These are phyloP conservation scores for Xylaria sp. DNA, from an alignment of 2,329 filamentous ascomycete species.

Conservation along the genomic window DNA sequence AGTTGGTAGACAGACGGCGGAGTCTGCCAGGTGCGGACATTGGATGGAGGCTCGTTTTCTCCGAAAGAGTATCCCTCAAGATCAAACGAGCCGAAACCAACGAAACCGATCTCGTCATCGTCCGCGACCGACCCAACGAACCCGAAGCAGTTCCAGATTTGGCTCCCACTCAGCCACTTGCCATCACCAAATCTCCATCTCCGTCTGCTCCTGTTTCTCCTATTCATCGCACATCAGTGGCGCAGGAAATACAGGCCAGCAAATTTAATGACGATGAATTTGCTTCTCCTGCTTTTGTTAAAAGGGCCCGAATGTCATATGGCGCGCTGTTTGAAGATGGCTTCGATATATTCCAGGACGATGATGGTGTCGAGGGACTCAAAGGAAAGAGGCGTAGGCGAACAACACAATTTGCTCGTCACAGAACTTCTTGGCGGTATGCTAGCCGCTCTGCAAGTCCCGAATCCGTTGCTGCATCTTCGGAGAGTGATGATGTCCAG, in stretches of 20 bases:
- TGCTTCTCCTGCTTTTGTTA: constrained; percentile 83
- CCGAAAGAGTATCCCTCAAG: constrained; percentile 58
- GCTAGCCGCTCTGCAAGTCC: constrained; percentile 77
- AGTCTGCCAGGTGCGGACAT: constrained; percentile 62
- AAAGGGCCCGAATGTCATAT: constrained; percentile 75
- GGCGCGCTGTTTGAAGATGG: constrained; percentile 72
- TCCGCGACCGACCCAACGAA: constrained; percentile 59
- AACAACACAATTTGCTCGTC: constrained; percentile 74
- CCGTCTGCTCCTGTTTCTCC: constrained; percentile 9
- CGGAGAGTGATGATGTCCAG: constrained; percentile 31
- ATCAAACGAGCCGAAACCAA: constrained; percentile 60
- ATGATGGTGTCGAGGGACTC: constrained; percentile 67
- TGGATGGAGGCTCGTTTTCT: constrained; percentile 70
- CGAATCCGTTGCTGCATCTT: constrained; percentile 53
- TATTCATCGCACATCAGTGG: constrained; percentile 38
- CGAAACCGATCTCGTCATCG: constrained; percentile 61
- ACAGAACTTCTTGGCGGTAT: constrained; percentile 79
- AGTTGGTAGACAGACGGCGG: constrained; percentile 57
- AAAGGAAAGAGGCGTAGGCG: constrained; percentile 74
- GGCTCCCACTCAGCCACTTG: constrained; percentile 5
- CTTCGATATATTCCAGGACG: constrained; percentile 77
- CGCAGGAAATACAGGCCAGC: constrained; percentile 52
- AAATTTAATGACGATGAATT: constrained; percentile 65
- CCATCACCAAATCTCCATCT: constrained; percentile 7
- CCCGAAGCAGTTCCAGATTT: constrained; percentile 17